phyloP scores from a whole-genome alignment of 78 protist genomes.

The Speleostelium caveatum region DNA sequence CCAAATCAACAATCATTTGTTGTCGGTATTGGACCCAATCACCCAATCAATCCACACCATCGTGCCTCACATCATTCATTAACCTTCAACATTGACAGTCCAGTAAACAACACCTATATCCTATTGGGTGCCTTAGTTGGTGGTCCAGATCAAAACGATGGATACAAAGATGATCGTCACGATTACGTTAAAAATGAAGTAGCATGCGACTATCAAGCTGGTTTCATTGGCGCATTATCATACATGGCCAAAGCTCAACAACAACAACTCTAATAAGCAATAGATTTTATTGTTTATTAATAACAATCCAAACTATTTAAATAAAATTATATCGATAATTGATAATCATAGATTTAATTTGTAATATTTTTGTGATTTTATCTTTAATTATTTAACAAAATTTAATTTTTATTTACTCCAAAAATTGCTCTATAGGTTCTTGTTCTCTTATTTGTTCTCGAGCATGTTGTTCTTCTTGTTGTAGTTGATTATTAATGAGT shows the following conservation, averaged over 20 bases:
- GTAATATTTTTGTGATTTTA: too few species aligned
- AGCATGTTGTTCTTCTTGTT: too few species aligned
- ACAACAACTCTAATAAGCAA: too few species aligned
- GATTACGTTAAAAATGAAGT: constrained; percentile 66
- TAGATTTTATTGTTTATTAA: too few species aligned
- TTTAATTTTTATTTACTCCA: too few species aligned
- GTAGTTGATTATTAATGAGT: not conserved
- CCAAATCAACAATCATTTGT: constrained; percentile 61
- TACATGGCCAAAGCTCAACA: too few species aligned
- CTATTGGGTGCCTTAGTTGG: constrained; percentile 17
- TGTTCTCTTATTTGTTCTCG: too few species aligned
- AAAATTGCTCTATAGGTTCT: too few species aligned
- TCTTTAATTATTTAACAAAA: too few species aligned
- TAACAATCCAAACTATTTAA: too few species aligned
- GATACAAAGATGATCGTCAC: constrained; percentile 27
- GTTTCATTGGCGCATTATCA: constrained; percentile 36
- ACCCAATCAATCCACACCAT: constrained; percentile 71
- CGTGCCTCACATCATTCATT: constrained; percentile 61
- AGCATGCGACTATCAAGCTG: constrained; percentile 63
- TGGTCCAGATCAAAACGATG: constrained; percentile 27
- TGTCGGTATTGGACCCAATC: constrained; percentile 52
- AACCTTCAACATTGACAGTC: constrained; percentile 27
- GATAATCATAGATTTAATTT: too few species aligned
- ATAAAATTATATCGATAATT: too few species aligned
- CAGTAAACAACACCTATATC: constrained; percentile 41